A percentile compares a stretch with the other conserved stretches of the same genome.
These are phyloP conservation scores for Leccinum griseonigrum DNA, from an alignment of 1,284 basidiomycete species.

Conservation along the genomic window DNA sequence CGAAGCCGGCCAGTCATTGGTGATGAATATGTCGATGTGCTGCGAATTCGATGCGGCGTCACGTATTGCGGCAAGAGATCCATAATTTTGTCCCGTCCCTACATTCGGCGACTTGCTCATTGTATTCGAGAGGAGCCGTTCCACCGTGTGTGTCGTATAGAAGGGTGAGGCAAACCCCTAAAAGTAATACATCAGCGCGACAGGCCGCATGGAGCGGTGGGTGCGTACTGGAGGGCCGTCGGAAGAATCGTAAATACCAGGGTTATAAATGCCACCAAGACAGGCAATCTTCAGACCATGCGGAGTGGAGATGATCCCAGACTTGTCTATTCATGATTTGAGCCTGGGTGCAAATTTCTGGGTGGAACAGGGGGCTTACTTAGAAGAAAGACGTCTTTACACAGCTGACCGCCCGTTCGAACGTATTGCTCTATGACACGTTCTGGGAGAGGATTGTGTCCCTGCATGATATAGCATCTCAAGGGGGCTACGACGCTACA, in stretches of 20 bases:
- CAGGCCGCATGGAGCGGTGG: slow-evolving; percentile 9
- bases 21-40: slow-evolving; percentile 80
- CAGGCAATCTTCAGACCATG: slow-evolving; percentile 86
- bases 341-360: background rate
- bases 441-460: slow-evolving; percentile 69
- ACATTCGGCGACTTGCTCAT: slow-evolving; percentile 47
- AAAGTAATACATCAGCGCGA: slow-evolving; percentile 1
- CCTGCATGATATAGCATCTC: slow-evolving; percentile 92
- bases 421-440: slow-evolving; percentile 72
- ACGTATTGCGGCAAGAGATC: slow-evolving; percentile 68
- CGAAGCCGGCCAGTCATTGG: slow-evolving; percentile 74
- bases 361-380: slow-evolving; percentile 49
- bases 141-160: slow-evolving; percentile 67
- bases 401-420: slow-evolving; percentile 74
- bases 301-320: slow-evolving; percentile 77
- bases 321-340: slow-evolving; percentile 62
- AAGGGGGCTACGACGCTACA: slow-evolving; percentile 61
- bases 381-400: slow-evolving; percentile 79
- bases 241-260: slow-evolving; percentile 52
- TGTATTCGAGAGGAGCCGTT: slow-evolving; percentile 68
- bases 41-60: slow-evolving; percentile 58
- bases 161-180: slow-evolving; percentile 73
- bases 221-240: slow-evolving; percentile 58
- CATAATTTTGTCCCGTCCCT: slow-evolving; percentile 43
- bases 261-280: slow-evolving; percentile 75